Conservation (phyloP, 1,284 basidiomycete species). For the Mycena sp. region DNA sequence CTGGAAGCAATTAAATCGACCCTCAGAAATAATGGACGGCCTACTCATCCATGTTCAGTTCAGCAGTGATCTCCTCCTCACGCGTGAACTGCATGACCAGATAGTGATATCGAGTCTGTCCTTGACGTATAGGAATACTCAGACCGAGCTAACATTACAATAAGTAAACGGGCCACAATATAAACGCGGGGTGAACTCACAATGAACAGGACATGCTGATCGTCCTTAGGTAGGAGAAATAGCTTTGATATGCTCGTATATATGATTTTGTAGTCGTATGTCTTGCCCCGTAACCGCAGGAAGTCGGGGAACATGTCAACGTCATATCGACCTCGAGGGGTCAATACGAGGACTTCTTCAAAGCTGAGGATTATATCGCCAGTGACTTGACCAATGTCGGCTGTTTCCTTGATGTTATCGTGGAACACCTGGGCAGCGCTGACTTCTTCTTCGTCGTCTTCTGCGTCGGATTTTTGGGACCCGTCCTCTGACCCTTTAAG, state of each 20-base stretch:
- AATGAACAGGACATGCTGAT: conserved; percentile 95
- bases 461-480: conserved; percentile 75
- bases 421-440: conserved; percentile 97
- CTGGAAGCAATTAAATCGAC: conserved; percentile 50
- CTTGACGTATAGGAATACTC: conserved; percentile 95
- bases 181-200: conserved; percentile 50
- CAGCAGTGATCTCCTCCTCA: conserved; percentile 97
- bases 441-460: conserved; percentile 76
- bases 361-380: conserved; percentile 96
- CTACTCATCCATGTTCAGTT: conserved; percentile 91
- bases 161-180: conserved; percentile 1
- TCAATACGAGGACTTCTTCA: conserved; percentile 94
- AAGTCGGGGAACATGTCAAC: conserved; percentile 98
- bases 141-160: conserved; percentile 73
- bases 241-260: conserved; percentile 91
- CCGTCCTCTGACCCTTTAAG: conserved; percentile 81
- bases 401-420: conserved; percentile 95
- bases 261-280: conserved; percentile 98
- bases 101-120: conserved; percentile 98
- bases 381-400: conserved; percentile 92
- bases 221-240: conserved; percentile 97
- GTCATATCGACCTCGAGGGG: conserved; percentile 96
- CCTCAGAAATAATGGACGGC: conserved; percentile 21
- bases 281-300: conserved; percentile 94
- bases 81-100: conserved; percentile 97